A percentile compares a stretch with the other conserved stretches of the same genome.
Evolutionary conservation across 2,329 filamentous ascomycete genomes (phyloP).

Genomic region (Pestalotiopsis sp.): DNA sequence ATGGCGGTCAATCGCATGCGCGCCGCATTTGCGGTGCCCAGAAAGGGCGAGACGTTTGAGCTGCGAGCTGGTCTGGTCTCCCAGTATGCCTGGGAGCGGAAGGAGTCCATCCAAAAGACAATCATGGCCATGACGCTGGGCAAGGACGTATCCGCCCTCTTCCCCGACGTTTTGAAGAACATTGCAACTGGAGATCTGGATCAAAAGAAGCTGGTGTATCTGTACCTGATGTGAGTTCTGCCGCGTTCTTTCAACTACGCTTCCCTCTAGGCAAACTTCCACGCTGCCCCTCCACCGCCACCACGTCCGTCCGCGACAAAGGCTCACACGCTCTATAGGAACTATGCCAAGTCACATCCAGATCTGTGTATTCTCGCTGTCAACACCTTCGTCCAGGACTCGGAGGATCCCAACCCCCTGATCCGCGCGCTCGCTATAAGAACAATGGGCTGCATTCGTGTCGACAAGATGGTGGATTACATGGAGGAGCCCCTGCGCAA

Average conservation of each 20-base stretch:
- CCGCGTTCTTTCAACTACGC: not conserved
- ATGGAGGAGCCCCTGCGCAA: slow-evolving; percentile 98
- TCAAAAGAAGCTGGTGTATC: slow-evolving; percentile 98
- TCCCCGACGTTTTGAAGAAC: slow-evolving; percentile 98
- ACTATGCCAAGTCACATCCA: slow-evolving; percentile 98
- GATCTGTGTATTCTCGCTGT: slow-evolving; percentile 98
- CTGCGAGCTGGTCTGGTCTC: slow-evolving; percentile 93
- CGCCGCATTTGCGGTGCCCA: slow-evolving; percentile 88
- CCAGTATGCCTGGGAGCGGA: slow-evolving; percentile 98
- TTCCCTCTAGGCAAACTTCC: not conserved
- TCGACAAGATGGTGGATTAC: slow-evolving; percentile 99
- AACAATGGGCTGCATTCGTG: slow-evolving; percentile 97
- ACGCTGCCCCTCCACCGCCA: not conserved
- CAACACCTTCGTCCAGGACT: slow-evolving; percentile 98
- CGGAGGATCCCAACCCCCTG: slow-evolving; percentile 95
- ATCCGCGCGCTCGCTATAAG: slow-evolving; percentile 93
- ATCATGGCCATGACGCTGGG: slow-evolving; percentile 99
- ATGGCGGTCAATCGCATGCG: slow-evolving; percentile 98
- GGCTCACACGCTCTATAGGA: slow-evolving; percentile 59
- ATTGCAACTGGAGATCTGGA: slow-evolving; percentile 94
- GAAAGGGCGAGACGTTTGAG: slow-evolving; percentile 98
- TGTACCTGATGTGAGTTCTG: slow-evolving; percentile 84
- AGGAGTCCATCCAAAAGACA: slow-evolving; percentile 98
- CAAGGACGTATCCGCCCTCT: slow-evolving; percentile 96
- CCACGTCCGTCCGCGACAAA: not conserved